Evolutionary conservation across 1,284 basidiomycete species (phyloP).

Genomic region (Sanghuangporus baumii): DNA sequence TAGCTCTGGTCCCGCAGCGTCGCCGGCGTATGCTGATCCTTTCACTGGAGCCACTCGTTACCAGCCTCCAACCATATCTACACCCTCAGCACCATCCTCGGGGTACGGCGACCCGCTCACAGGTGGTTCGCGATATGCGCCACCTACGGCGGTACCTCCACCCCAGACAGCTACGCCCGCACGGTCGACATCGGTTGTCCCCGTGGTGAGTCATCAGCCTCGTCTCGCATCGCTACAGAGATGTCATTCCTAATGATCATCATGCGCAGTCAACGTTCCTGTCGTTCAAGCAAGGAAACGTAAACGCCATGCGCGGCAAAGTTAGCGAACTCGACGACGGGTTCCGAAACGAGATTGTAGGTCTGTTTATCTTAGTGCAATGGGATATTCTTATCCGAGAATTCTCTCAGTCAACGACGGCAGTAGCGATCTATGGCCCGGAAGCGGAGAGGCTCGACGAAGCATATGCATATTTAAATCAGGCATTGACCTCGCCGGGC

Average conservation of each 20-base stretch:
- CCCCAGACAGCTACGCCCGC: conserved; percentile 1
- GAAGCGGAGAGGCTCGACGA: conserved; percentile 63
- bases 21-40: conserved; percentile 4
- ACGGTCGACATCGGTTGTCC: conserved; percentile 8
- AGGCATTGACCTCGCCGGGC: conserved; percentile 39
- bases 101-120: not conserved
- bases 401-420: conserved; percentile 50
- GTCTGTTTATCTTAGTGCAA: conserved; percentile 22
- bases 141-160: not conserved
- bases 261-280: conserved; percentile 48
- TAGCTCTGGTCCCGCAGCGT: not conserved
- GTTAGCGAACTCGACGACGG: conserved; percentile 76
- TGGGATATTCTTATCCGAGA: not conserved
- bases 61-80: conserved; percentile 24
- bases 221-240: not conserved
- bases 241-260: conserved; percentile 3
- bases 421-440: conserved; percentile 62
- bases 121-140: not conserved
- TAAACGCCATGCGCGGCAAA: conserved; percentile 83
- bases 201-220: conserved; percentile 7
- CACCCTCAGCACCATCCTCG: not conserved
- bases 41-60: conserved; percentile 55
- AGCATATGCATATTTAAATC: conserved; percentile 58
- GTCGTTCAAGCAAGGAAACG: conserved; percentile 83
- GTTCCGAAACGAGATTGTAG: conserved; percentile 61